A percentile compares a stretch with the other conserved stretches of the same genome.
These are phyloP conservation scores for Amanita rubescens DNA, from an alignment of 768 basidiomycete species.

Conservation along the genomic window DNA sequence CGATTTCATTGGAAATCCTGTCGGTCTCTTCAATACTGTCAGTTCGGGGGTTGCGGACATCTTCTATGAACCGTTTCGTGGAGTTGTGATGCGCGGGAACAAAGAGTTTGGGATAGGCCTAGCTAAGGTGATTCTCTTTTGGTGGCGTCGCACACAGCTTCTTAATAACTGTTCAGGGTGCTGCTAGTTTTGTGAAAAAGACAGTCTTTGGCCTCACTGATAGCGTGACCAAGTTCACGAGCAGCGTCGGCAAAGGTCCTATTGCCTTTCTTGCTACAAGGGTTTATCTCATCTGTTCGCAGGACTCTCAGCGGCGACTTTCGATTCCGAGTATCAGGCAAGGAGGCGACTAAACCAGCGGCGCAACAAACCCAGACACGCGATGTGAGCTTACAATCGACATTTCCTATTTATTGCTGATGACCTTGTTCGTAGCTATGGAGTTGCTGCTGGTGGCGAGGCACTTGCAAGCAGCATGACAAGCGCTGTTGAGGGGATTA, in stretches of 20 bases:
- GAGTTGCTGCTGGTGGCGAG: slow-evolving; percentile 91
- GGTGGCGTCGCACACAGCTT: neutral
- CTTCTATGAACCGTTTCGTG: slow-evolving; percentile 97
- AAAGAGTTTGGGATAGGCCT: slow-evolving; percentile 91
- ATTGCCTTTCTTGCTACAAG: neutral
- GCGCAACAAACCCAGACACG: slow-evolving; percentile 93
- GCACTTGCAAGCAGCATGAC: slow-evolving; percentile 91
- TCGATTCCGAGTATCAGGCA: slow-evolving; percentile 93
- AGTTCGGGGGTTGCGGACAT: slow-evolving; percentile 97
- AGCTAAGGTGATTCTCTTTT: slow-evolving; percentile 57
- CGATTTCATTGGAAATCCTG: slow-evolving; percentile 93
- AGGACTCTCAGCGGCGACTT: slow-evolving; percentile 95
- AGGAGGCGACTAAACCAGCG: slow-evolving; percentile 82
- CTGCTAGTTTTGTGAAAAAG: slow-evolving; percentile 97
- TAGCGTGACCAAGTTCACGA: slow-evolving; percentile 96
- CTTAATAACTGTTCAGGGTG: slow-evolving; percentile 51
- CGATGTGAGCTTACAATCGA: slow-evolving; percentile 54
- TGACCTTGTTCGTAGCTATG: slow-evolving; percentile 51
- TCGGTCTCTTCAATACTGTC: slow-evolving; percentile 96
- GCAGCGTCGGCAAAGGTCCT: slow-evolving; percentile 91
- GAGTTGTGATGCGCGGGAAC: slow-evolving; percentile 94
- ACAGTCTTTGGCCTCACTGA: slow-evolving; percentile 96
- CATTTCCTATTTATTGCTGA: neutral
- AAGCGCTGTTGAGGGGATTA: slow-evolving; percentile 92
- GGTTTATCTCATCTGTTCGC: neutral